Percentiles rank a stretch among this genome's conserved stretches.
These are phyloP conservation scores for Ganoderma resinaceum DNA, from an alignment of 1,284 basidiomycete genomes.

Conservation along the genomic window DNA sequence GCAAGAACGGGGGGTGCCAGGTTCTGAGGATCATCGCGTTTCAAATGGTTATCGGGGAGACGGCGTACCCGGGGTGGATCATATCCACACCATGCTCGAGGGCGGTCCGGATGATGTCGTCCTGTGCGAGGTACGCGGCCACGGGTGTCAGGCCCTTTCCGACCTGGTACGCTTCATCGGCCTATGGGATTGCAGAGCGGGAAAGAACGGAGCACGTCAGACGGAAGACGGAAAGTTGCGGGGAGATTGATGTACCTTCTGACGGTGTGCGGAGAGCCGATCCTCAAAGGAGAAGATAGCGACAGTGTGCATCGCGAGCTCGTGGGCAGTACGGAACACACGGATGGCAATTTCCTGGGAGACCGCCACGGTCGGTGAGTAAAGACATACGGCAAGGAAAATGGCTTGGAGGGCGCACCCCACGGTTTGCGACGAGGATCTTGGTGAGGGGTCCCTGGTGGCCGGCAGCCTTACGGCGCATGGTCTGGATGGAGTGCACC, in stretches of 20 bases:
- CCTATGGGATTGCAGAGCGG: slow-evolving; percentile 53
- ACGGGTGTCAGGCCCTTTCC: slow-evolving; percentile 96
- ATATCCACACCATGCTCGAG: slow-evolving; percentile 98
- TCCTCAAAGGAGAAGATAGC: slow-evolving; percentile 99
- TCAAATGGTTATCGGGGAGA: slow-evolving; percentile 12
- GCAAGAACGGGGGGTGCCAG: slow-evolving; percentile 12
- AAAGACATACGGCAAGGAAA: neutral
- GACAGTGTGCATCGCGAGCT: slow-evolving; percentile 98
- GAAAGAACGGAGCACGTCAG: neutral
- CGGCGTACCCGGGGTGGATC: slow-evolving; percentile 94
- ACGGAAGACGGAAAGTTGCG: slow-evolving; percentile 3
- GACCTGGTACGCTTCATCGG: slow-evolving; percentile 98
- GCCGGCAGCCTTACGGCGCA: slow-evolving; percentile 91
- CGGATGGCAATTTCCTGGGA: slow-evolving; percentile 97
- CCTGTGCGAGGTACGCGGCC: slow-evolving; percentile 95
- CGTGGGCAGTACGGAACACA: slow-evolving; percentile 98
- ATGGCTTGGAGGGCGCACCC: slow-evolving; percentile 62
- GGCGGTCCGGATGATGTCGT: slow-evolving; percentile 95
- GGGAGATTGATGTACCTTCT: slow-evolving; percentile 72
- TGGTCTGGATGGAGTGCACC: slow-evolving; percentile 88
- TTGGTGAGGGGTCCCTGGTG: slow-evolving; percentile 92
- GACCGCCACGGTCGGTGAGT: slow-evolving; percentile 11
- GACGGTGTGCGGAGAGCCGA: slow-evolving; percentile 95
- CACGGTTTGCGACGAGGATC: slow-evolving; percentile 95
- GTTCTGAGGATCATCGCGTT: slow-evolving; percentile 31